Conservation (phyloP, 1,139 yeast genomes). For the Yamadazyma songkhlaensis region DNA sequence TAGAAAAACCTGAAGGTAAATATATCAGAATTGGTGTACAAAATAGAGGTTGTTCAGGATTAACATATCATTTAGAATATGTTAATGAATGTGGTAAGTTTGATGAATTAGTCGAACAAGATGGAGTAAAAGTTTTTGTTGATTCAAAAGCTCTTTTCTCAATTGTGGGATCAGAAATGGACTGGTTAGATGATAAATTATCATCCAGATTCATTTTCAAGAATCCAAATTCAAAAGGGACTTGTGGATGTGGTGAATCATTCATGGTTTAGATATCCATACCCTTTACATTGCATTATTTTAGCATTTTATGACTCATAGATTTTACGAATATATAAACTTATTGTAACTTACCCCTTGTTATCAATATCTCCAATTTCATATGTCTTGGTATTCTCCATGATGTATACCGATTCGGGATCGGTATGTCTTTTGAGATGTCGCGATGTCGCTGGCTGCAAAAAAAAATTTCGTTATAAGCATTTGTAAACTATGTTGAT, state of each 20-base stretch:
- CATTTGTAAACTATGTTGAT: background rate
- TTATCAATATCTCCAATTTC: background rate
- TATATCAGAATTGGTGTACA: conserved; percentile 90
- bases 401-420: conserved; percentile 3
- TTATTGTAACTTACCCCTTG: background rate
- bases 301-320: conserved; percentile 7
- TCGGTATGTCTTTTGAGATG: background rate
- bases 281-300: background rate
- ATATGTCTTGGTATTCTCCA: background rate
- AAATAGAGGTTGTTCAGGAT: conserved; percentile 95
- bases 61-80: conserved; percentile 87
- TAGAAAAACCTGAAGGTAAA: conserved; percentile 83
- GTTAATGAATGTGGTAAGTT: conserved; percentile 88
- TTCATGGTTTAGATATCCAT: conserved; percentile 82
- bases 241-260: conserved; percentile 98
- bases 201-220: conserved; percentile 85
- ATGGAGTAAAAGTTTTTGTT: conserved; percentile 86
- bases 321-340: conserved; percentile 5
- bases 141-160: conserved; percentile 95
- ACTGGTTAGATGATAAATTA: conserved; percentile 92
- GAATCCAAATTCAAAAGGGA: conserved; percentile 95
- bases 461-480: too few species aligned
- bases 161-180: conserved; percentile 97
- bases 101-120: conserved; percentile 90
- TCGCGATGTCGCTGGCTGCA: conserved; percentile 3